phyloP scores from a whole-genome alignment of 257 asterid genomes.

The Hygrophila difformis region DNA sequence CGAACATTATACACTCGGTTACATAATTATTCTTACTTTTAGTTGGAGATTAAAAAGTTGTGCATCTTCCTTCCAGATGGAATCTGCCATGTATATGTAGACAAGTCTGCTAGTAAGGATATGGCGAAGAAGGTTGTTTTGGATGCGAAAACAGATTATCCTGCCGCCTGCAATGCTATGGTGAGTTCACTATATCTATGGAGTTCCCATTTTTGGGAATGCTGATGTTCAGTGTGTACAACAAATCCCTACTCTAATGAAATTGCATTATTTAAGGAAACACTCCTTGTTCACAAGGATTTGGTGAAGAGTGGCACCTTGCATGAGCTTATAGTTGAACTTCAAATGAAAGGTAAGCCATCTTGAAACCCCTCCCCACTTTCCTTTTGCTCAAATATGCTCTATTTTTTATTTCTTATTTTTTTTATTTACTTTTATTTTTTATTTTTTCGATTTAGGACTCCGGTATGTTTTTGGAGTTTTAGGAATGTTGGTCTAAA shows the following conservation, averaged over 20 bases:
- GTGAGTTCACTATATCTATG: slow-evolving; percentile 18
- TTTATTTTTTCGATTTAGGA: too few relatives aligned
- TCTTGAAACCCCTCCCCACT: background rate
- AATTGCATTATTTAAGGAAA: slow-evolving; percentile 38
- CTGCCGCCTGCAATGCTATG: slow-evolving; percentile 93
- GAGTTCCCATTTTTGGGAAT: too few relatives aligned
- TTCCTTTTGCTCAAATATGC: background rate
- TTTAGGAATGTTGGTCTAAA: too few relatives aligned
- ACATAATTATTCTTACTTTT: slow-evolving; percentile 14
- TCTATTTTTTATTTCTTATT: too few relatives aligned
- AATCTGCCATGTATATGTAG: slow-evolving; percentile 79
- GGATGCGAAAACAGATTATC: slow-evolving; percentile 81
- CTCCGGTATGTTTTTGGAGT: too few relatives aligned
- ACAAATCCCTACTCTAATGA: background rate
- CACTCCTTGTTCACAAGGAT: slow-evolving; percentile 74
- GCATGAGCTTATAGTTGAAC: slow-evolving; percentile 51
- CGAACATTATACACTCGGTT: slow-evolving; percentile 7
- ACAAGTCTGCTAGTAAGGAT: slow-evolving; percentile 61
- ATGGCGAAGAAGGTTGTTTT: slow-evolving; percentile 63
- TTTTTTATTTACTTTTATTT: too few relatives aligned
- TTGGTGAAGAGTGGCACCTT: slow-evolving; percentile 34
- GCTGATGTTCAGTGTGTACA: background rate
- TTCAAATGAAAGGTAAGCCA: slow-evolving; percentile 54
- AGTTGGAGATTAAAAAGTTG: slow-evolving; percentile 7
- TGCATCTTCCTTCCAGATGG: slow-evolving; percentile 51